phyloP scores from a whole-genome alignment of 2,329 filamentous ascomycete species.

The Anisogramma anomala region DNA sequence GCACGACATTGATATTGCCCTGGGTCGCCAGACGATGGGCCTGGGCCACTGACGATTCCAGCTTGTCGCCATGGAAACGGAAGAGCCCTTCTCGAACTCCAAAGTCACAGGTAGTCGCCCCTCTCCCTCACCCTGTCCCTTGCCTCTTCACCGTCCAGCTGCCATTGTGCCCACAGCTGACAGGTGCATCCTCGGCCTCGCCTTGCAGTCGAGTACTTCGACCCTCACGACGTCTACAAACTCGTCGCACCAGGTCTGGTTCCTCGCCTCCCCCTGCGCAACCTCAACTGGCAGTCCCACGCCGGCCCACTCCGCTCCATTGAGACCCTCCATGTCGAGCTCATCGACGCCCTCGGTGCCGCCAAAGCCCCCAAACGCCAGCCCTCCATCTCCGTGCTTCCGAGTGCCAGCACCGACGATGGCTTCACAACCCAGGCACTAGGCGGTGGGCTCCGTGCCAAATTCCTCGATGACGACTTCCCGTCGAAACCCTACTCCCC shows the following conservation, averaged over 20 bases:
- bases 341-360: slow-evolving; percentile 48
- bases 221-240: slow-evolving; percentile 80
- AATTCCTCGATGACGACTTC: slow-evolving; percentile 6
- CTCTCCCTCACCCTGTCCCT: slow-evolving; percentile 10
- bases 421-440: slow-evolving; percentile 49
- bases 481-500: slow-evolving; percentile 11
- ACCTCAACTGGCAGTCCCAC: slow-evolving; percentile 95
- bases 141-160: too few species aligned
- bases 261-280: slow-evolving; percentile 70
- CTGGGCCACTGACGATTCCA: slow-evolving; percentile 17
- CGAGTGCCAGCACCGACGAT: slow-evolving; percentile 35
- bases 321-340: slow-evolving; percentile 79
- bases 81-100: slow-evolving; percentile 57
- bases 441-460: slow-evolving; percentile 23
- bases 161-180: slow-evolving; percentile 8
- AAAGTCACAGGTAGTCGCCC: slow-evolving; percentile 57
- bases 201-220: slow-evolving; percentile 77
- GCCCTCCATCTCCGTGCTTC: slow-evolving; percentile 4
- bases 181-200: background rate
- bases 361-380: slow-evolving; percentile 17
- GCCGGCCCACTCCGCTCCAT: slow-evolving; percentile 86
- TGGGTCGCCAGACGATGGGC: slow-evolving; percentile 1
- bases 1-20: background rate
- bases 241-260: slow-evolving; percentile 67
- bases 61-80: slow-evolving; percentile 52